Base-by-base conservation (phyloP, 495 filamentous ascomycete genomes). In the Viridothelium virens region DNA sequence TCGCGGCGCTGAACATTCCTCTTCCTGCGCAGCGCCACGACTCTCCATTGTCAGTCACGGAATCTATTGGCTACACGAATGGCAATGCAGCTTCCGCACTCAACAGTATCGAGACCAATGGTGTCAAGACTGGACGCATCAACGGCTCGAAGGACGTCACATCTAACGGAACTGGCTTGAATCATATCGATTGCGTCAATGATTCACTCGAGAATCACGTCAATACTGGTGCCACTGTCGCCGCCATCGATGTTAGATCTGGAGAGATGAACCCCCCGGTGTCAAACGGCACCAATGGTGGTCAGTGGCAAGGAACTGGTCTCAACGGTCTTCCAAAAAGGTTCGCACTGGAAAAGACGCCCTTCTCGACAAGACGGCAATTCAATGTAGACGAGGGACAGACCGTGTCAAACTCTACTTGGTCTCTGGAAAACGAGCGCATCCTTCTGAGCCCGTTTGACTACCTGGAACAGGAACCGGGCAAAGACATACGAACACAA, bases 401-500 rank as follows among this genome's bases (percentile, higher is more conserved):
- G 41, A 5, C 11, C 11, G 11, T 5, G 48, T 14, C 48, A 53
- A 25, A 53, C 5, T 53, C 61, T 10, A 47, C 61, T 47, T 79
- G 78, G 78, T 68, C 65, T 12, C 36, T 53, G 11, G 73, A 76
- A 48, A 79, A 80, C 61, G 78, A 80, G 65, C 75, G 83, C 76
- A 89, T 96, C 61, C 77, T 98, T 11, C 80, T 89, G 41, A 92
- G 87, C 0, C 95, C 94, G 0, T 98, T 86, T 71, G 90, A 96
- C 66, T 97, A 98, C 73, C 85, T 98, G 69, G 81, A 87, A 69
- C 79, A 84, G 31, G 86, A 92, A 68, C 94, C 93, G 1, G 95
- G 95, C 63, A 97, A 97, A 73, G 92, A 97, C 74, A 87, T 98
- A 53, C 87, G 94, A 34, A 81, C 86, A 2, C 88, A 91, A 72